phyloP scores from a whole-genome alignment of 2,329 filamentous ascomycete species.

The Aspergillus quadricinctus region DNA sequence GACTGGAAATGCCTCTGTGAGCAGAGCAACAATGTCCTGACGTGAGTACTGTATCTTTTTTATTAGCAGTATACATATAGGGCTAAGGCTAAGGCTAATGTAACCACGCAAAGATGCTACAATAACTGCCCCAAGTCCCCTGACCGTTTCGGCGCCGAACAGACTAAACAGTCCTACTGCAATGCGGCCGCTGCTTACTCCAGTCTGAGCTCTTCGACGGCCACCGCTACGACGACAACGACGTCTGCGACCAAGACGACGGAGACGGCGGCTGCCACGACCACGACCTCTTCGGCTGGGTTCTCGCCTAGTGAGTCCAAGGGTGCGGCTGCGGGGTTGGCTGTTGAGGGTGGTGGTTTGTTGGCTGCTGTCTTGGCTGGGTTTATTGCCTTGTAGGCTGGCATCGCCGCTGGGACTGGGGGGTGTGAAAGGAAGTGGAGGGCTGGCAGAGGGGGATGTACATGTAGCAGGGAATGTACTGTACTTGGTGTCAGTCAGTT shows the following conservation, averaged over 20 bases:
- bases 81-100: neutral
- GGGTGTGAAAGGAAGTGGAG: neutral
- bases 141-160: conserved; percentile 28
- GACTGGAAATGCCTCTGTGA: conserved; percentile 58
- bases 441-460: neutral
- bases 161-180: conserved; percentile 37
- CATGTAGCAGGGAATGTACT: neutral
- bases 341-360: neutral
- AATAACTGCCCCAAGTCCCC: conserved; percentile 57
- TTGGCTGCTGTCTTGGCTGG: neutral
- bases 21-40: conserved; percentile 50
- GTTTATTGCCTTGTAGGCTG: neutral
- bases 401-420: neutral
- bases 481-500: neutral
- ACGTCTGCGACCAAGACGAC: conserved; percentile 1
- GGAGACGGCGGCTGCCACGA: conserved; percentile 8
- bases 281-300: conserved; percentile 6
- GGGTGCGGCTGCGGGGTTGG: conserved; percentile 8
- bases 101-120: conserved; percentile 48
- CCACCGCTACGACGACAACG: neutral
- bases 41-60: conserved; percentile 27
- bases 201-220: conserved; percentile 10
- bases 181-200: conserved; percentile 39
- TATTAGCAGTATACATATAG: neutral
- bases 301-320: conserved; percentile 6